Conservation (phyloP, 805 yeast genomes). For the Maudiozyma serrabonitensis region DNA sequence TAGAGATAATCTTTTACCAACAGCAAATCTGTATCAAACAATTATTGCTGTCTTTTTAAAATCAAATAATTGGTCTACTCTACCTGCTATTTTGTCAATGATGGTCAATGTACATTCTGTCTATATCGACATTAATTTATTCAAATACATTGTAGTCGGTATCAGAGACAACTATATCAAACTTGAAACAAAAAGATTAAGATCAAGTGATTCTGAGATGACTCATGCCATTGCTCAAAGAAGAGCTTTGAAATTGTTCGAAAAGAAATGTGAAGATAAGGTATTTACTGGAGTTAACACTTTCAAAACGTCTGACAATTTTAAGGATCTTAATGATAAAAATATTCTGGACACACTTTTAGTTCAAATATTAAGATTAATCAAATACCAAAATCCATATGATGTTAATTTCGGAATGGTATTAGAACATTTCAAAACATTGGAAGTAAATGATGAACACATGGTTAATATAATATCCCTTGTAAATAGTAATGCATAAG, state of each 20-base stretch:
- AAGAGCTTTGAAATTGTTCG: neutral
- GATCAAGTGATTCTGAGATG: neutral
- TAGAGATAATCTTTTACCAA: constrained; percentile 17
- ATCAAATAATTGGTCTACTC: constrained; percentile 17
- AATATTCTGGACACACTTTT: constrained; percentile 4
- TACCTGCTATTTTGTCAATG: constrained; percentile 15
- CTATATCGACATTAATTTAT: constrained; percentile 3
- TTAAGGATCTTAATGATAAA: neutral
- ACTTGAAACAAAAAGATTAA: neutral
- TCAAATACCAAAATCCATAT: constrained; percentile 9
- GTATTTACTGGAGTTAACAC: neutral
- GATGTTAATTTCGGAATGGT: constrained; percentile 11
- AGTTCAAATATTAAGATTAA: constrained; percentile 8
- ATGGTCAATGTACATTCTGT: constrained; percentile 13
- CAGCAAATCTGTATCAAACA: constrained; percentile 8
- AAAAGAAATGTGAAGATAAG: neutral
- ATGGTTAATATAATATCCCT: neutral
- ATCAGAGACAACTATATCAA: constrained; percentile 14
- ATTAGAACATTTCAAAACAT: constrained; percentile 7
- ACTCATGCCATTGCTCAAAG: neutral
- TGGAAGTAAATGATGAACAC: constrained; percentile 5
- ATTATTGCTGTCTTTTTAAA: constrained; percentile 15
- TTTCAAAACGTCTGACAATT: neutral
- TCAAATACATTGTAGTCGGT: constrained; percentile 15
- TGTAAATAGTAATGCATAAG: constrained; percentile 5